These are phyloP conservation scores for Mucor sp. DNA, from an alignment of 371 early-diverging fungal genomes.

Conservation along the genomic window DNA sequence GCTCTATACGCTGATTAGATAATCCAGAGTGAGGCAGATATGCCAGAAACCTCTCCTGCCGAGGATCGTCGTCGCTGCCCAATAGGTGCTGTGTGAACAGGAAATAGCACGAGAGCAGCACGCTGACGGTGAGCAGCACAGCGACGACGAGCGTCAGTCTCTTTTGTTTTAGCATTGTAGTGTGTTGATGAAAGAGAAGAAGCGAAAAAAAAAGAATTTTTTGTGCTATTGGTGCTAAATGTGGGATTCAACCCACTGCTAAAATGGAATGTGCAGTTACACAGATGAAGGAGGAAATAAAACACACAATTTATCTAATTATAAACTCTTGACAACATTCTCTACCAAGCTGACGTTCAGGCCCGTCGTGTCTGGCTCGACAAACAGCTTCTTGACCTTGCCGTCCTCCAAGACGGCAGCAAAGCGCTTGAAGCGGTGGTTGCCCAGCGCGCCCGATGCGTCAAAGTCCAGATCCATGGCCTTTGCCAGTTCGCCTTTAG, in stretches of 20 bases:
- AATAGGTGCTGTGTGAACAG: neutral
- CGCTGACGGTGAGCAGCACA: neutral
- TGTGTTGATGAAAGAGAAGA: constrained; percentile 1
- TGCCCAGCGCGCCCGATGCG: constrained; percentile 64
- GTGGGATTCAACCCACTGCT: neutral
- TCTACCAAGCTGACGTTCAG: constrained; percentile 56
- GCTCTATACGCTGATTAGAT: constrained; percentile 61
- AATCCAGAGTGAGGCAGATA: constrained; percentile 66
- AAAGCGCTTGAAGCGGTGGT: constrained; percentile 69
- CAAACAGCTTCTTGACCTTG: constrained; percentile 48
- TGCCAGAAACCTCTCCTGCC: constrained; percentile 44
- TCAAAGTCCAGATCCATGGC: constrained; percentile 68
- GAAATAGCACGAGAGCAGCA: neutral
- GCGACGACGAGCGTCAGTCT: neutral
- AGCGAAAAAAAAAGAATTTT: constrained; percentile 7
- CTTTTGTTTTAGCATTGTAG: constrained; percentile 6
- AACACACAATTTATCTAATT: constrained; percentile 3
- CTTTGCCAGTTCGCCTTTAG: constrained; percentile 63
- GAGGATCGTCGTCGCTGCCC: neutral
- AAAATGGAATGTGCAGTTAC: neutral
- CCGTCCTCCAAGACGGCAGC: constrained; percentile 67
- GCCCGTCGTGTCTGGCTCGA: constrained; percentile 64
- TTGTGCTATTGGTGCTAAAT: constrained; percentile 5
- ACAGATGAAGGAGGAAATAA: neutral
- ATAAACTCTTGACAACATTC: constrained; percentile 33